These are phyloP conservation scores for Pontederia paniculata DNA, from an alignment of 176 grass and related monocot genomes.

Conservation along the genomic window DNA sequence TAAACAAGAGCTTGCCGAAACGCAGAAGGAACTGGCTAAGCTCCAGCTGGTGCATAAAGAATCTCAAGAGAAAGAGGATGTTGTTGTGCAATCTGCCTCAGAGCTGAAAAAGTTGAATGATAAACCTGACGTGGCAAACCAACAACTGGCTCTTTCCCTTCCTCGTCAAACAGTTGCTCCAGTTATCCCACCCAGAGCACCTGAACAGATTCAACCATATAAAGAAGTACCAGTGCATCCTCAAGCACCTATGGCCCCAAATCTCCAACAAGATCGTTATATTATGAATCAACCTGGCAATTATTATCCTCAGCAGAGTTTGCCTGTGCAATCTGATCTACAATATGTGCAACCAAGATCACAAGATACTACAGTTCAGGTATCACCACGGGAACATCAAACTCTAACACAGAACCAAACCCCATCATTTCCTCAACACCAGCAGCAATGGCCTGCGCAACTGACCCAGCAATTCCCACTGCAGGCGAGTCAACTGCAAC, in stretches of 20 bases:
- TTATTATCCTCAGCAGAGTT: conserved; percentile 31
- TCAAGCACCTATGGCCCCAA: conserved; percentile 27
- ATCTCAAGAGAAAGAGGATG: conserved; percentile 41
- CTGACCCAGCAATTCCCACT: conserved; percentile 34
- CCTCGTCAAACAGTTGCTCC: conserved; percentile 34
- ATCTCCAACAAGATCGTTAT: conserved; percentile 29
- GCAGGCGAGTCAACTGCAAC: conserved; percentile 28
- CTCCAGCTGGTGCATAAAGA: conserved; percentile 60
- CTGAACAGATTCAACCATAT: conserved; percentile 39
- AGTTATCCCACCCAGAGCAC: conserved; percentile 14
- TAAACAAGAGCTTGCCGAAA: conserved; percentile 62
- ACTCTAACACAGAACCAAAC: conserved; percentile 16
- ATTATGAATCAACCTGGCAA: conserved; percentile 24
- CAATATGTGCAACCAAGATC: conserved; percentile 33
- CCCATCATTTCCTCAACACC: conserved; percentile 35
- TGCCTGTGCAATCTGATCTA: conserved; percentile 27
- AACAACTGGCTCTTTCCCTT: conserved; percentile 52
- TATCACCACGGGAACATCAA: conserved; percentile 1
- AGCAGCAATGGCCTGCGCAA: conserved; percentile 44
- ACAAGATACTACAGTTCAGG: conserved; percentile 17
- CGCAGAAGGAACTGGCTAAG: conserved; percentile 68
- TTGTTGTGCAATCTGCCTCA: conserved; percentile 23
- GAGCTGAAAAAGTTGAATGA: conserved; percentile 45
- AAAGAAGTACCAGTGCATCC: conserved; percentile 44
- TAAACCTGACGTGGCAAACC: conserved; percentile 27